Conservation (phyloP, 2,329 filamentous ascomycete genomes). For the Colletotrichum limetticola region DNA sequence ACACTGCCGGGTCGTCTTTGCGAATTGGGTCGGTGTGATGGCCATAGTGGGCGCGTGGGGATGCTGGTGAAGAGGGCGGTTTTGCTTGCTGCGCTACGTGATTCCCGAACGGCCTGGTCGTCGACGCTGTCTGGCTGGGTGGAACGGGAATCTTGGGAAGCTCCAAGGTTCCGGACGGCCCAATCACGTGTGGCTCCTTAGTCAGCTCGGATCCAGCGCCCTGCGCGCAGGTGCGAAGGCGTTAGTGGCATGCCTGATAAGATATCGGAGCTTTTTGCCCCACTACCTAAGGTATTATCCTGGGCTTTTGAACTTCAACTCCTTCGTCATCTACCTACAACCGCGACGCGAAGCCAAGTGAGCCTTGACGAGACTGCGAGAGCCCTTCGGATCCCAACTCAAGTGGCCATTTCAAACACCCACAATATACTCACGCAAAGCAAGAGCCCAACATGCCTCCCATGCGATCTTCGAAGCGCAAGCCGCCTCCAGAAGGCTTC, state of each 20-base stretch:
- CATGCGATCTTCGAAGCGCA: constrained; percentile 79
- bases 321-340: constrained; percentile 9
- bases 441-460: constrained; percentile 71
- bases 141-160: constrained; percentile 24
- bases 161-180: constrained; percentile 21
- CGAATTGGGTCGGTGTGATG: constrained; percentile 94
- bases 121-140: constrained; percentile 11
- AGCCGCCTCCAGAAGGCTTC: constrained; percentile 87
- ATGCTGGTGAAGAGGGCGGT: constrained; percentile 41
- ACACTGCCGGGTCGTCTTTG: constrained; percentile 83
- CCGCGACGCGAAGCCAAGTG: not conserved
- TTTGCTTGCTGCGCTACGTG: constrained; percentile 41
- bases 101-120: constrained; percentile 36
- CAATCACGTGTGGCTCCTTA: constrained; percentile 33
- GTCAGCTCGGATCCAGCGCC: constrained; percentile 14
- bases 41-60: constrained; percentile 71
- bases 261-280: constrained; percentile 15
- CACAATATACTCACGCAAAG: not conserved
- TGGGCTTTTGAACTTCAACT: not conserved
- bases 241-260: not conserved
- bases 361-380: not conserved
- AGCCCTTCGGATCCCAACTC: not conserved
- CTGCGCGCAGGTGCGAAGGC: not conserved
- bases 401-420: no score
- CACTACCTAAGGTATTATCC: not conserved